Evolutionary conservation across 2,329 filamentous ascomycete species (phyloP).

Genomic region (Claviceps arundinis): DNA sequence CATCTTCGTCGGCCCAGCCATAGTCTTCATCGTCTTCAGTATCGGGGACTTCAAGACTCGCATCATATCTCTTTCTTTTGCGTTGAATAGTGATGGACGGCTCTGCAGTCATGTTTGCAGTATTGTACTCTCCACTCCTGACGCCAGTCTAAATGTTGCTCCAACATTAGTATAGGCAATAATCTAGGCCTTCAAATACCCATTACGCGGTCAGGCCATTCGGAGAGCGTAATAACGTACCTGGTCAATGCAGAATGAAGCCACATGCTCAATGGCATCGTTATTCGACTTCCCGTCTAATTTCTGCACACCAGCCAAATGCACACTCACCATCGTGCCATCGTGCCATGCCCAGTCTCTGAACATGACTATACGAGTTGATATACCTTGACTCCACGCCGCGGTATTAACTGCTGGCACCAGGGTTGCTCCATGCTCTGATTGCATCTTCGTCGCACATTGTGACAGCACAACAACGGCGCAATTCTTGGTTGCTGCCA

Average conservation of each 20-base stretch:
- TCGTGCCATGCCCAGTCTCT: constrained; percentile 54
- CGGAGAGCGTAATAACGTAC: constrained; percentile 20
- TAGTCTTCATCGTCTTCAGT: constrained; percentile 59
- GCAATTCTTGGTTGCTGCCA: constrained; percentile 60
- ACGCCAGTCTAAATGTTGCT: constrained; percentile 28
- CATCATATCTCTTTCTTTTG: constrained; percentile 52
- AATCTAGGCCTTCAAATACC: neutral
- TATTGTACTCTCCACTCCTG: constrained; percentile 26
- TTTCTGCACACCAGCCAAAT: constrained; percentile 54
- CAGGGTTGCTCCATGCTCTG: constrained; percentile 52
- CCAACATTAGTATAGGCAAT: neutral
- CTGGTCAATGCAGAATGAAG: constrained; percentile 35
- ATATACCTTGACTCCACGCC: constrained; percentile 69
- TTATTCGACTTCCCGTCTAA: constrained; percentile 37
- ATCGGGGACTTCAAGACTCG: constrained; percentile 45
- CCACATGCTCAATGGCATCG: constrained; percentile 27
- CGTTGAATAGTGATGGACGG: constrained; percentile 25
- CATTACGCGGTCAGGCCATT: neutral
- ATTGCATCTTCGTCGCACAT: constrained; percentile 67
- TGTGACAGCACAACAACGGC: constrained; percentile 68
- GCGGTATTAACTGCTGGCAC: constrained; percentile 61
- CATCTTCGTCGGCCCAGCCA: constrained; percentile 57
- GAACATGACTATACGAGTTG: constrained; percentile 63
- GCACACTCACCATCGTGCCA: constrained; percentile 32
- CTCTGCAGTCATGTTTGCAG: constrained; percentile 17